Evolutionary conservation across 73 alveolate species (phyloP).

Genomic region (Paramecium pentaurelia): DNA sequence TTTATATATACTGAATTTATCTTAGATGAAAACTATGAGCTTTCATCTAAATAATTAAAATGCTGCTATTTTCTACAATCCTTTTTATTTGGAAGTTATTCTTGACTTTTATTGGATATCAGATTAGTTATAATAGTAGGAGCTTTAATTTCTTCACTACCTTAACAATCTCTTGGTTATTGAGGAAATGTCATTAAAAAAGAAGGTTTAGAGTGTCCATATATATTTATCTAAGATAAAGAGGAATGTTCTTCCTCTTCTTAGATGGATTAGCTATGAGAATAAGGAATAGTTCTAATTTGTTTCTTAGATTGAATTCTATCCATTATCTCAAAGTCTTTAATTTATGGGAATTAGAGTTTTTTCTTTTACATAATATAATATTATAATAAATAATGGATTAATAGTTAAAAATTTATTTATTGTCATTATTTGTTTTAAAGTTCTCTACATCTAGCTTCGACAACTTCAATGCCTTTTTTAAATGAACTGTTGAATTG

Average conservation of each 20-base stretch:
- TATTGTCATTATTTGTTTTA: not conserved
- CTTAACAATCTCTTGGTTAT: not conserved
- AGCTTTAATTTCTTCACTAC: not conserved
- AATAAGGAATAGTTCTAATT: not conserved
- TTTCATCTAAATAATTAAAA: not conserved
- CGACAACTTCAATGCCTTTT: constrained; percentile 25
- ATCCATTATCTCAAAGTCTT: not conserved
- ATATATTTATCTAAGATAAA: not conserved
- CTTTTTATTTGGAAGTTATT: not conserved
- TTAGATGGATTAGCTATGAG: not conserved
- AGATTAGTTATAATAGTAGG: not conserved
- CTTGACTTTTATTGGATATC: constrained; percentile 13
- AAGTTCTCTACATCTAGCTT: constrained; percentile 42
- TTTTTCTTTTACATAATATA: not conserved
- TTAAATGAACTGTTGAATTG: not conserved
- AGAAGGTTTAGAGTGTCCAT: not conserved
- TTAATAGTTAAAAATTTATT: not conserved
- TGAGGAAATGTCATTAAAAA: not conserved
- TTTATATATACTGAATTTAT: not conserved
- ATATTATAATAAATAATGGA: not conserved
- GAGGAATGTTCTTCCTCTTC: constrained; percentile 35
- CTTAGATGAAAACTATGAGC: not conserved
- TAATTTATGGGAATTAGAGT: not conserved
- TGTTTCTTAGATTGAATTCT: not conserved
- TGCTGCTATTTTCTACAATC: not conserved